These are phyloP conservation scores for Biscutella laevigata DNA, from an alignment of 441 rosid species.

Conservation along the genomic window DNA sequence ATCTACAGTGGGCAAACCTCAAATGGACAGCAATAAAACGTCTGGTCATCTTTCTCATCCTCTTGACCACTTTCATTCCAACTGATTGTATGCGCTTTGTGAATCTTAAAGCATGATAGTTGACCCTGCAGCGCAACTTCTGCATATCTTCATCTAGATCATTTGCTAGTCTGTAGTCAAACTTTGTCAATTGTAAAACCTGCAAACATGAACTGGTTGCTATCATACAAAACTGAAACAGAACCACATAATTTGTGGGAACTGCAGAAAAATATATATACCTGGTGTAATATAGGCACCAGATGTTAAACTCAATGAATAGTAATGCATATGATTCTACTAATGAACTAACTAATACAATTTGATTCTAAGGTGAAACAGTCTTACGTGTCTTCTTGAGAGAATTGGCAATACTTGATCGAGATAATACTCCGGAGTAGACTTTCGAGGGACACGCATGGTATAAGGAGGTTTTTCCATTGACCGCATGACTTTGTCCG, in stretches of 20 bases:
- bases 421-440: slow-evolving; percentile 80
- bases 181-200: slow-evolving; percentile 96
- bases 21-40: slow-evolving; percentile 83
- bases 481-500: slow-evolving; percentile 79
- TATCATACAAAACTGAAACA: too few relatives aligned
- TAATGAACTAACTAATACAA: not conserved
- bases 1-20: slow-evolving; percentile 54
- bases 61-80: slow-evolving; percentile 66
- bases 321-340: not conserved
- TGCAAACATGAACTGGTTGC: slow-evolving; percentile 32
- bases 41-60: slow-evolving; percentile 69
- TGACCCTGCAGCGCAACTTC: slow-evolving; percentile 85
- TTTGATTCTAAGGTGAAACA: not conserved
- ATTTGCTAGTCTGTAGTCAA: slow-evolving; percentile 89
- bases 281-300: not conserved
- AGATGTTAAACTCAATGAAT: not conserved
- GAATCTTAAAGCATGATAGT: slow-evolving; percentile 84
- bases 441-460: slow-evolving; percentile 95
- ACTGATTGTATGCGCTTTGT: slow-evolving; percentile 68
- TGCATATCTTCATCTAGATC: slow-evolving; percentile 81
- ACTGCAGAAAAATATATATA: not conserved
- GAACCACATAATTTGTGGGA: too few relatives aligned
- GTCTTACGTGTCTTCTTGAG: slow-evolving; percentile 44
- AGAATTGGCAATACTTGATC: slow-evolving; percentile 93
- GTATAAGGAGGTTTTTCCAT: slow-evolving; percentile 96